Evolutionary conservation across 169 alveolate species (phyloP), one percentile per base, ranked within the genome.

Genomic region (Plasmodium cynomolgi): DNA sequence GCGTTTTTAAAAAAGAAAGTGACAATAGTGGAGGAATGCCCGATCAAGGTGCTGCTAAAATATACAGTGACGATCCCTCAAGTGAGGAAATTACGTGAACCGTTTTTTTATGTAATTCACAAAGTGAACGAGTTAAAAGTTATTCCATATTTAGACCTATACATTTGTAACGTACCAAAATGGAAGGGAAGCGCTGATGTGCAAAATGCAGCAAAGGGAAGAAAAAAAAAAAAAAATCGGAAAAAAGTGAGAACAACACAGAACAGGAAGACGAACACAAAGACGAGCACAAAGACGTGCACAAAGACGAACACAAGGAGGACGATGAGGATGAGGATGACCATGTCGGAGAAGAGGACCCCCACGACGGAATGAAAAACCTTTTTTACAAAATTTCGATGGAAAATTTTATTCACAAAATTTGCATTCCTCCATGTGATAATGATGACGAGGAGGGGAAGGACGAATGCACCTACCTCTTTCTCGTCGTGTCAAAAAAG

Each of bases 11-110:
- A 17, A 23, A 80, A 90, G 50, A 47, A 62, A 7, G 34, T 39
- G 29, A 47, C 33, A 17, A 39, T 91, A 82, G 84, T 56, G 20
- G 41, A 8, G 26, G 92, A 81, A 79, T 44, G 26, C 17, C 23
- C 79, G 31, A 80, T 72, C 37, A 91, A 91, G 44, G 92, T 91
- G 13, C 77, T 91, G 39, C 56, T 91, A 50, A 91, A n/a, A 79
- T 91, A 81, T 58, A 72, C 50, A 15, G 68, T 91, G 23, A 91
- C 26, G 56, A 47, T 91, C 73, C 75, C 90, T 34, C 33, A 33
- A 50, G 26, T 79, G 44, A 79, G 41, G 29, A 41, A 44, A 6
- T 9, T 26, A 31, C 37, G 26, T 7, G 17, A 11, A 13, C 81
- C 90, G 1, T 79, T 81, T 72, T 82, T 81, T 91, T 91, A 91